Conservation (phyloP, 2,329 filamentous ascomycete genomes). For the Fusarium graminum region DNA sequence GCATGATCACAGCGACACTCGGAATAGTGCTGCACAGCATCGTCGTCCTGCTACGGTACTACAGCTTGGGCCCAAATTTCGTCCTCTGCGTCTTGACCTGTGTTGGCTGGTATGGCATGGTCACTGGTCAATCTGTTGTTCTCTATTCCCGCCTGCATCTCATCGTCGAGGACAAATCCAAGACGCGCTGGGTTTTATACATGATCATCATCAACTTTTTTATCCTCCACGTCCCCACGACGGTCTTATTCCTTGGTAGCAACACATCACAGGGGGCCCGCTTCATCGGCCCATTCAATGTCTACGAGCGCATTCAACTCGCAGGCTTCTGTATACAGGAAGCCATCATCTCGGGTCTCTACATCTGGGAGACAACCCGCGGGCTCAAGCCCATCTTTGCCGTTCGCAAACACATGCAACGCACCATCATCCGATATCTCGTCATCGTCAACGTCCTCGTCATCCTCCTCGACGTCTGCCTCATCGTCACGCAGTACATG, state of each 20-base stretch:
- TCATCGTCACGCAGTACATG: conserved; percentile 37
- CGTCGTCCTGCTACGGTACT: conserved; percentile 38
- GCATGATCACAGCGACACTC: conserved; percentile 31
- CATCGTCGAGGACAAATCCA: conserved; percentile 35
- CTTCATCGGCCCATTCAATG: conserved; percentile 32
- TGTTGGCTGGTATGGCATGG: conserved; percentile 43
- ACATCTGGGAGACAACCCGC: conserved; percentile 39
- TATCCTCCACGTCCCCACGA: conserved; percentile 34
- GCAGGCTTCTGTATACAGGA: conserved; percentile 40
- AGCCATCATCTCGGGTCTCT: conserved; percentile 33
- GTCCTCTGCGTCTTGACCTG: conserved; percentile 37
- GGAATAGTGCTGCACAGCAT: conserved; percentile 34
- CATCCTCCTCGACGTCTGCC: conserved; percentile 36
- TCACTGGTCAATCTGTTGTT: conserved; percentile 38
- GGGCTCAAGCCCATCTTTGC: conserved; percentile 37
- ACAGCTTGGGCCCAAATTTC: conserved; percentile 38
- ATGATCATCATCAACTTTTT: conserved; percentile 42
- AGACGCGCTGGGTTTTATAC: conserved; percentile 34
- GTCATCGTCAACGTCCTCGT: conserved; percentile 39
- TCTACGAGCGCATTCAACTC: conserved; percentile 38
- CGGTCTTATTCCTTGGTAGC: conserved; percentile 29
- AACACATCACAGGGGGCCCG: conserved; percentile 26
- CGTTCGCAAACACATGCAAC: conserved; percentile 24
- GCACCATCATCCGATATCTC: conserved; percentile 35
- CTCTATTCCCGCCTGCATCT: conserved; percentile 38